Conservation (phyloP, 768 basidiomycete species). For the Rhizopogon vinicolor region DNA sequence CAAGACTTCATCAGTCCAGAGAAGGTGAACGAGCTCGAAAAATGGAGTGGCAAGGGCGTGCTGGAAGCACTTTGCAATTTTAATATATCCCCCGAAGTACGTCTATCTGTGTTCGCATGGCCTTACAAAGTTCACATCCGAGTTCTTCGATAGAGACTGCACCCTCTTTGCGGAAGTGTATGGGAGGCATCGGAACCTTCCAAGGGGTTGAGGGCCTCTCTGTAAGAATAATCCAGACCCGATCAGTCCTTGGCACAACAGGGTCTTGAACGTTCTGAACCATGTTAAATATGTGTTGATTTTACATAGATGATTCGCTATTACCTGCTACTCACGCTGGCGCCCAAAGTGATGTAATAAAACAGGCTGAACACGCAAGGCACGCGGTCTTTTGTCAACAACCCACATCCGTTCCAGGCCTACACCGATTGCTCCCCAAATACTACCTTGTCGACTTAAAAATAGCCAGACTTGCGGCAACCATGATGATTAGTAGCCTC, state of each 20-base stretch:
- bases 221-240: conserved; percentile 2
- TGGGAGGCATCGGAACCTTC: conserved; percentile 36
- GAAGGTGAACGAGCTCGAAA: conserved; percentile 53
- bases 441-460: background rate
- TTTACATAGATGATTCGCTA: background rate
- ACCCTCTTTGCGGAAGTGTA: conserved; percentile 50
- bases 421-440: no score
- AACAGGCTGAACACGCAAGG: background rate
- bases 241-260: background rate
- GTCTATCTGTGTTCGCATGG: conserved; percentile 10
- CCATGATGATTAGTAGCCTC: background rate
- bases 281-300: background rate
- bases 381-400: background rate
- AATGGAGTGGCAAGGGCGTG: conserved; percentile 56
- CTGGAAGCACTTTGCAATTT: conserved; percentile 51
- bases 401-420: background rate
- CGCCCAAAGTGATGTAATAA: background rate
- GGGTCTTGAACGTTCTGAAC: background rate
- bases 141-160: conserved; percentile 39
- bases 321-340: background rate
- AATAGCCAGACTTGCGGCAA: background rate
- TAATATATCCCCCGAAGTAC: conserved; percentile 48
- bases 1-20: conserved; percentile 73
- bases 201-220: conserved; percentile 4
- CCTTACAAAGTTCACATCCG: conserved; percentile 2